Conservation (phyloP, 495 filamentous ascomycete genomes). For the Evansstolkia leycettana region DNA sequence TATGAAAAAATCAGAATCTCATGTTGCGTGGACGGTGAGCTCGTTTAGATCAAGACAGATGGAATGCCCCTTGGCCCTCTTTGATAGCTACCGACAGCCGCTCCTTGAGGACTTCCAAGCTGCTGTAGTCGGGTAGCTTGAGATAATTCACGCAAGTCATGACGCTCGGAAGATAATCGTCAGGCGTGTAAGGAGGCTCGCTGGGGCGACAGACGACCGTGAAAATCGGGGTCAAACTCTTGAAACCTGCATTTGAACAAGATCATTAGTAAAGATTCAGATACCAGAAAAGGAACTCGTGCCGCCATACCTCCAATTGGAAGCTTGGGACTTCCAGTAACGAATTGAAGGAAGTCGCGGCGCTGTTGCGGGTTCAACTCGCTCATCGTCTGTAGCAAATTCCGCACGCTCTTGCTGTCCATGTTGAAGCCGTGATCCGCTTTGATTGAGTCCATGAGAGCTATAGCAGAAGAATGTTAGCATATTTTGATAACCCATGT, state of each 20-base stretch:
- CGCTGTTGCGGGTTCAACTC: constrained; percentile 63
- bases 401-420: constrained; percentile 93
- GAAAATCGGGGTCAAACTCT: constrained; percentile 91
- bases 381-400: constrained; percentile 91
- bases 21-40: not conserved
- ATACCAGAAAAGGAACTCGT: not conserved
- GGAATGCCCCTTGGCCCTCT: constrained; percentile 98
- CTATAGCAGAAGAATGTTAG: constrained; percentile 32
- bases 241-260: constrained; percentile 59
- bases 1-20: not conserved
- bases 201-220: constrained; percentile 98
- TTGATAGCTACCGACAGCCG: constrained; percentile 76
- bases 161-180: constrained; percentile 95
- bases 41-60: constrained; percentile 54
- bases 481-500: not conserved
- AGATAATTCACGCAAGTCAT: constrained; percentile 99
- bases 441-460: constrained; percentile 96
- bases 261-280: too few species aligned
- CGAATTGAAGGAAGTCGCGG: constrained; percentile 94
- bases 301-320: constrained; percentile 80
- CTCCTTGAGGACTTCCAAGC: constrained; percentile 58
- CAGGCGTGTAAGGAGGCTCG: constrained; percentile 85
- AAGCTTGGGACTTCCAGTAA: constrained; percentile 95
- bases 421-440: constrained; percentile 99
- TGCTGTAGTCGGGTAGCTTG: constrained; percentile 93